phyloP scores from a whole-genome alignment of 2,329 filamentous ascomycete species.

The Acarospora socialis region DNA sequence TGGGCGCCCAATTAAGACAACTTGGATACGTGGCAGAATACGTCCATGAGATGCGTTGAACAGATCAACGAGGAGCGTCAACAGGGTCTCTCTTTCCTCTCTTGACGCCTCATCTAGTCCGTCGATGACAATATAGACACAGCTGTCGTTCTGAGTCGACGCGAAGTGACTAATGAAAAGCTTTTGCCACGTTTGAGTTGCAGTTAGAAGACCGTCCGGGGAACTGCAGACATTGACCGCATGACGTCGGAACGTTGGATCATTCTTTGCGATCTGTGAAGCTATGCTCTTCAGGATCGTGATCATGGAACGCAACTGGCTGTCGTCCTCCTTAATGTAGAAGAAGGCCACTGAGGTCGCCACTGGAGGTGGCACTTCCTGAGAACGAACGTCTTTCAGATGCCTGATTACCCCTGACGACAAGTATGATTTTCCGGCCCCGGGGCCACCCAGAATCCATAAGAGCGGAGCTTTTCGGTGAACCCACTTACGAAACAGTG shows the following conservation, averaged over 20 bases:
- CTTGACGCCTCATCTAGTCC: constrained; percentile 33
- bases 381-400: constrained; percentile 24
- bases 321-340: constrained; percentile 36
- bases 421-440: constrained; percentile 34
- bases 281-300: constrained; percentile 34
- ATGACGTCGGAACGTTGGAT: constrained; percentile 31
- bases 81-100: constrained; percentile 25
- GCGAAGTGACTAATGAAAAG: constrained; percentile 28
- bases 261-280: constrained; percentile 33
- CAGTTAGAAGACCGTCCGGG: constrained; percentile 29
- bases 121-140: constrained; percentile 33
- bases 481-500: constrained; percentile 27
- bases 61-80: constrained; percentile 23
- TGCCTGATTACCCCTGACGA: constrained; percentile 29
- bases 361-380: constrained; percentile 11
- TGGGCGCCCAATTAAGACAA: constrained; percentile 31
- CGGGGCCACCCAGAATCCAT: constrained; percentile 32
- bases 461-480: constrained; percentile 26
- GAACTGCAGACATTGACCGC: constrained; percentile 23
- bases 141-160: constrained; percentile 21
- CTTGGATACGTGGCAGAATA: constrained; percentile 15
- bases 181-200: constrained; percentile 30
- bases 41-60: constrained; percentile 8
- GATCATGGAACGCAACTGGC: constrained; percentile 31
- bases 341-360: constrained; percentile 30